Conservation (phyloP, 2,329 filamentous ascomycete genomes). For the Scedosporium minutisporum region DNA sequence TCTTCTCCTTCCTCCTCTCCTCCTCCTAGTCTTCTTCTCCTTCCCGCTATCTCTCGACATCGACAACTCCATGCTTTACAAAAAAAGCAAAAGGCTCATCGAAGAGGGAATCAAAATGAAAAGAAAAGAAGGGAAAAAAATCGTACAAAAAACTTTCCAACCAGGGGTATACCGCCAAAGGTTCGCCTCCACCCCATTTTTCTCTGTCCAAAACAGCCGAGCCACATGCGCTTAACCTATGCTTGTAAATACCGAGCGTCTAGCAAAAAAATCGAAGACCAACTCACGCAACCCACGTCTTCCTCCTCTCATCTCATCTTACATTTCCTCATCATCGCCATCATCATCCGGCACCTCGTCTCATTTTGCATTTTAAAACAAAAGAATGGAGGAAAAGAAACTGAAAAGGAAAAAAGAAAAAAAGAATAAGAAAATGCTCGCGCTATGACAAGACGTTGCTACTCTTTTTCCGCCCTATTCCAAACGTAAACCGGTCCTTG, state of each 20-base stretch:
- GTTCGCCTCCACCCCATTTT: not conserved
- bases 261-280: not conserved
- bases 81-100: not conserved
- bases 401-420: not conserved
- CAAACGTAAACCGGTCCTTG: slow-evolving; percentile 58
- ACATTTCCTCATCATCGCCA: not conserved
- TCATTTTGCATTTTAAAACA: too few species aligned
- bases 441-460: slow-evolving; percentile 23
- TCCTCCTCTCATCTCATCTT: not conserved
- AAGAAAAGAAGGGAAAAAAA: not conserved
- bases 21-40: not conserved
- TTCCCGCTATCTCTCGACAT: not conserved
- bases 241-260: not conserved
- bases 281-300: not conserved
- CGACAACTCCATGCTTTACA: not conserved
- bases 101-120: not conserved
- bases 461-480: slow-evolving; percentile 64
- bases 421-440: slow-evolving; percentile 10
- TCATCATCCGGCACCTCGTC: too few species aligned
- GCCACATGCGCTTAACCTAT: not conserved
- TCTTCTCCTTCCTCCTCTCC: not conserved
- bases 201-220: not conserved
- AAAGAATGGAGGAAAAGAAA: not conserved
- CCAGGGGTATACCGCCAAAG: not conserved
- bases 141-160: not conserved